Base-by-base conservation (phyloP, 2,329 filamentous ascomycete genomes). In the Hypomyces rosellus region DNA sequence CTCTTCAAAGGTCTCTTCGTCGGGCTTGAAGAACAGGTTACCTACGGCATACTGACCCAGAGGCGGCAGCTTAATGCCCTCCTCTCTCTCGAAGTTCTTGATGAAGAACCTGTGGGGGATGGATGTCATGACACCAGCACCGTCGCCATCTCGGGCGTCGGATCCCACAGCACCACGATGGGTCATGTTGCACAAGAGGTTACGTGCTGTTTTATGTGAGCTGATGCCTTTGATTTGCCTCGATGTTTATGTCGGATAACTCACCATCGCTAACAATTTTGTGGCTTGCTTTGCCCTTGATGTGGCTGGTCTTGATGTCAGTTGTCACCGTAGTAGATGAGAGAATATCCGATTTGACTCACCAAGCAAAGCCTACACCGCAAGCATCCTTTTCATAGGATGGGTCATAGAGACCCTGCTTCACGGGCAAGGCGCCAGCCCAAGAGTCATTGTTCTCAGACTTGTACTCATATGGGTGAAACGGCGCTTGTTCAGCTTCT, bases 181-280 rank as follows among this genome's bases (percentile, higher is more conserved):
- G 78, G 93, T 97, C 93, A 99, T 99, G 81, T 99, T 97, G 80
- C 93, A 99, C 57, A 99, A 84, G 55, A 99, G 79, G 72, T 91
- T 95, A 59, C 89, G 87, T 59, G 91, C 89, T 93, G 57, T 36
- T 12, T 44, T 33, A 44, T 12, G 34, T 56, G 40, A 51, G 39
- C 41, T 55, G 8, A 58, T 48, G 11, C 15, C n/a, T 15, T 9
- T 16, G 37, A 12, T 6, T 2, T 38, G 30, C 16, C n/a, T 11
- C 11, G 33, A 16, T 9, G 22, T 33, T 13, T 25, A 34, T 13
- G 15, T 16, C 20, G 15, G 18, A 13, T n/a, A 34, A 73, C 84
- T 75, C 72, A 93, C 89, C 92, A 95, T 97, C 92, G 73, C 88
- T 96, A 57, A 97, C 87, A 65, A 97, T 97, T 69, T 97, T 99